A percentile compares a stretch with the other conserved stretches of the same genome.
Conservation (phyloP, 179 eudicot species). For the Silene noctiflora region DNA sequence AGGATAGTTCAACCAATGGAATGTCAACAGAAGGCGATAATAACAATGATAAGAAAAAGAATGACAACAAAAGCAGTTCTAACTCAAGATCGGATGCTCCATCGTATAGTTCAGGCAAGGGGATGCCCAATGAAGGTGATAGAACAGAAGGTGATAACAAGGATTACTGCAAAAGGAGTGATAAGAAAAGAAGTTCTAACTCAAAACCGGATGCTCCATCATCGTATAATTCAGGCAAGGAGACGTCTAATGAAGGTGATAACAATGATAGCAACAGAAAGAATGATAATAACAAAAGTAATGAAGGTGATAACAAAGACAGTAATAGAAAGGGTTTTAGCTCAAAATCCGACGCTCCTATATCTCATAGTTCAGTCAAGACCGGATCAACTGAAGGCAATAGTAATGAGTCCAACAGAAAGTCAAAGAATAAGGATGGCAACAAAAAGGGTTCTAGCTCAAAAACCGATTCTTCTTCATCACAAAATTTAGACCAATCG, state of each 20-base stretch:
- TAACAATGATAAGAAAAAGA: constrained; percentile 18
- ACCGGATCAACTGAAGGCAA: constrained; percentile 5
- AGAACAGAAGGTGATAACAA: constrained; percentile 6
- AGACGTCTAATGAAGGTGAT: neutral
- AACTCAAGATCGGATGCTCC: constrained; percentile 4
- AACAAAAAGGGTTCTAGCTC: constrained; percentile 24
- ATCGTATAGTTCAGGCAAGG: constrained; percentile 17
- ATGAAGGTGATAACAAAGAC: neutral
- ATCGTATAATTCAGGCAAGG: constrained; percentile 9
- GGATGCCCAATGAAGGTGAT: neutral
- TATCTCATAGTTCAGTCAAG: constrained; percentile 20
- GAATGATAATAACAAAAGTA: neutral
- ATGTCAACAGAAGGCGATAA: constrained; percentile 9
- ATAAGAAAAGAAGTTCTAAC: constrained; percentile 2
- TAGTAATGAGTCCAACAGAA: constrained; percentile 16
- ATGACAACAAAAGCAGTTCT: constrained; percentile 10
- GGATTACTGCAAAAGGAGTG: constrained; percentile 16
- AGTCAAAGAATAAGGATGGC: constrained; percentile 12
- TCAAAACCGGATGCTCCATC: constrained; percentile 5
- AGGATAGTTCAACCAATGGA: constrained; percentile 20
- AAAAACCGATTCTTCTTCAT: constrained; percentile 21
- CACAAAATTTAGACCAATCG: constrained; percentile 21
- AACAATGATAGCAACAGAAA: constrained; percentile 14
- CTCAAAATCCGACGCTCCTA: constrained; percentile 14
- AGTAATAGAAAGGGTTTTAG: constrained; percentile 1